Evolutionary conservation across 768 basidiomycete genomes (phyloP).

Genomic region (Lactarius sp.): DNA sequence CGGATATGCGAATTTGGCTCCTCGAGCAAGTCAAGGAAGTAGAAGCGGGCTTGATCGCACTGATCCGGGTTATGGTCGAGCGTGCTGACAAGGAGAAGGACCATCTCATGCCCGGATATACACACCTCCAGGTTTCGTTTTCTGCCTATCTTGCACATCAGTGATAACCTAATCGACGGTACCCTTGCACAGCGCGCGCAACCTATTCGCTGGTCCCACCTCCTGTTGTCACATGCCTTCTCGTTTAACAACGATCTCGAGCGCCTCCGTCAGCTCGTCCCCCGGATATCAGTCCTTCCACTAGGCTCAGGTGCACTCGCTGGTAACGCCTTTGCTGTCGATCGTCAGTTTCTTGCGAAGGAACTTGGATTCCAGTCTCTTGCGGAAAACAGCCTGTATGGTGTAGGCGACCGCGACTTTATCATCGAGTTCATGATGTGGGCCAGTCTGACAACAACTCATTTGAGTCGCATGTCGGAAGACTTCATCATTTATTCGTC

Average conservation of each 20-base stretch:
- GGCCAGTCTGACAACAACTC: constrained; percentile 87
- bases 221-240: constrained; percentile 91
- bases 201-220: constrained; percentile 98
- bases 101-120: constrained; percentile 90
- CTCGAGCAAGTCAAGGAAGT: constrained; percentile 69
- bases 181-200: constrained; percentile 70
- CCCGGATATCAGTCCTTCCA: constrained; percentile 89
- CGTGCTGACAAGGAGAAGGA: constrained; percentile 93
- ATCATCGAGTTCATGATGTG: constrained; percentile 97
- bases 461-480: constrained; percentile 92
- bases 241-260: constrained; percentile 89
- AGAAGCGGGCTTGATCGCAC: constrained; percentile 61
- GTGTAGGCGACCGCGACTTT: constrained; percentile 95
- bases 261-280: constrained; percentile 75
- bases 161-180: neutral
- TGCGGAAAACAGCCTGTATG: constrained; percentile 95
- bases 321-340: constrained; percentile 92
- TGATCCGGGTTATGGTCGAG: constrained; percentile 85
- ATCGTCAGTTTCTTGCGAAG: constrained; percentile 85
- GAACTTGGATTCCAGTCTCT: constrained; percentile 87
- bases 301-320: constrained; percentile 93
- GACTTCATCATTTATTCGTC: constrained; percentile 96
- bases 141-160: neutral
- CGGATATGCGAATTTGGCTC: constrained; percentile 97
- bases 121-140: constrained; percentile 83